Percentiles rank a stretch among this genome's conserved stretches.
Conservation (phyloP, 176 grass and related monocot genomes). For the Musa acuminata region DNA sequence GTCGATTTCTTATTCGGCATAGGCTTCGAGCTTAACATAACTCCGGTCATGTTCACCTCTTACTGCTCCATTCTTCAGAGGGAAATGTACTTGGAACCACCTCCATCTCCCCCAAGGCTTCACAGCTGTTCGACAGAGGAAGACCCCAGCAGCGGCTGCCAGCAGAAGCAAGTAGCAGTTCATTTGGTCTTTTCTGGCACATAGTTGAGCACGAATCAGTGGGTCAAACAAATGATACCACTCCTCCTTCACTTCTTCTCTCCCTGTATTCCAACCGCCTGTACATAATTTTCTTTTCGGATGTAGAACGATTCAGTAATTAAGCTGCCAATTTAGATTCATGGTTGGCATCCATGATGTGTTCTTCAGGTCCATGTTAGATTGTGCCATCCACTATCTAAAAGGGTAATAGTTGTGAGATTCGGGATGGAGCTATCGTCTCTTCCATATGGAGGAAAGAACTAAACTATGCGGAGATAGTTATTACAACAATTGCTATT, state of each 20-base stretch:
- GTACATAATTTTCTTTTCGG: too few species aligned
- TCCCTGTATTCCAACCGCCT: too few species aligned
- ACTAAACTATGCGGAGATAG: too few species aligned
- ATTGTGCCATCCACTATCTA: background rate
- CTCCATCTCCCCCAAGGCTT: constrained; percentile 19
- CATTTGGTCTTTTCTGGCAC: constrained; percentile 17
- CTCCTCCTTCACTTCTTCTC: too few species aligned
- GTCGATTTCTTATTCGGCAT: constrained; percentile 95
- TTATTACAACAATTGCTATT: too few species aligned
- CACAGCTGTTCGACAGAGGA: constrained; percentile 46
- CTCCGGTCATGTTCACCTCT: constrained; percentile 56
- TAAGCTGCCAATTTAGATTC: background rate
- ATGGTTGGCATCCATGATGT: background rate
- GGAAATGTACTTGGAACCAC: constrained; percentile 61
- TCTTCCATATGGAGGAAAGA: background rate
- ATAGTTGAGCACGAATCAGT: background rate
- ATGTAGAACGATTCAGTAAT: too few species aligned
- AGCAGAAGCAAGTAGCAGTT: constrained; percentile 51
- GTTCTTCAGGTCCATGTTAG: background rate
- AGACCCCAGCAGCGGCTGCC: constrained; percentile 31
- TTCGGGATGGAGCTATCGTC: background rate
- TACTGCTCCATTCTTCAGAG: constrained; percentile 87
- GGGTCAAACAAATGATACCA: too few species aligned
- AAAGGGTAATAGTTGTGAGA: background rate
- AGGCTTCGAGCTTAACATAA: constrained; percentile 86